Percentiles rank a stretch among this genome's conserved stretches.
Evolutionary conservation across 2,329 filamentous ascomycete genomes (phyloP).

Genomic region (Aspergillus eucalypticola): DNA sequence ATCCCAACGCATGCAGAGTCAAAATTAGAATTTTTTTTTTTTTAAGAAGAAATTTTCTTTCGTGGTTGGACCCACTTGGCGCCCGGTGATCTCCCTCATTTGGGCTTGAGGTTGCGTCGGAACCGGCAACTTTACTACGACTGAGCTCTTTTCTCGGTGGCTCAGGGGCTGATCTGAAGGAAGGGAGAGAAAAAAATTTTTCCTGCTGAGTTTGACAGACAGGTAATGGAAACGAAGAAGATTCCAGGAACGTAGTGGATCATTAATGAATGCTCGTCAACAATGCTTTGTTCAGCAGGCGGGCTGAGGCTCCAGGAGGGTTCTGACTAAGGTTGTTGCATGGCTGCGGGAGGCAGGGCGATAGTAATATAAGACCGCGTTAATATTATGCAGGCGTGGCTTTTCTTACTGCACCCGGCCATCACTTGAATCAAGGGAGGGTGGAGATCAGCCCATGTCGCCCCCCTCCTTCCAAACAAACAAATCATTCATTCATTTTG

Average conservation of each 20-base stretch:
- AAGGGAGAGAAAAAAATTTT: not conserved
- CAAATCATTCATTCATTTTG: not conserved
- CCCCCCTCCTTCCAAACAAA: not conserved
- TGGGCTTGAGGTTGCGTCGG: not conserved
- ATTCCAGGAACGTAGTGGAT: constrained; percentile 1
- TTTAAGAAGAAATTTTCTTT: not conserved
- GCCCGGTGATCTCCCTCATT: constrained; percentile 6
- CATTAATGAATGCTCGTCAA: not conserved
- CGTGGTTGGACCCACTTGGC: constrained; percentile 4
- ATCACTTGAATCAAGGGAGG: not conserved
- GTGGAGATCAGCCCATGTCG: constrained; percentile 2
- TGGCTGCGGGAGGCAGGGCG: not conserved
- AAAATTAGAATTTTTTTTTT: not conserved
- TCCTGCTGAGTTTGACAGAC: not conserved
- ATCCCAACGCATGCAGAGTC: not conserved
- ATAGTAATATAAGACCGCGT: not conserved
- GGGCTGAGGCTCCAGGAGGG: not conserved
- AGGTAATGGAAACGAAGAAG: not conserved
- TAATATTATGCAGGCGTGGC: not conserved
- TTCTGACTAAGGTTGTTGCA: not conserved
- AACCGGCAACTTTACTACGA: constrained; percentile 9
- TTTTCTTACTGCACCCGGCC: not conserved
- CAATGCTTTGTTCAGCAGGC: constrained; percentile 4
- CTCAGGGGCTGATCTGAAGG: not conserved
- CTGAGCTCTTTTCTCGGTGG: not conserved